Percentiles rank a stretch among this genome's conserved stretches.
Evolutionary conservation across 345 rosid species (phyloP).

Genomic region (Eucalyptus victrix): DNA sequence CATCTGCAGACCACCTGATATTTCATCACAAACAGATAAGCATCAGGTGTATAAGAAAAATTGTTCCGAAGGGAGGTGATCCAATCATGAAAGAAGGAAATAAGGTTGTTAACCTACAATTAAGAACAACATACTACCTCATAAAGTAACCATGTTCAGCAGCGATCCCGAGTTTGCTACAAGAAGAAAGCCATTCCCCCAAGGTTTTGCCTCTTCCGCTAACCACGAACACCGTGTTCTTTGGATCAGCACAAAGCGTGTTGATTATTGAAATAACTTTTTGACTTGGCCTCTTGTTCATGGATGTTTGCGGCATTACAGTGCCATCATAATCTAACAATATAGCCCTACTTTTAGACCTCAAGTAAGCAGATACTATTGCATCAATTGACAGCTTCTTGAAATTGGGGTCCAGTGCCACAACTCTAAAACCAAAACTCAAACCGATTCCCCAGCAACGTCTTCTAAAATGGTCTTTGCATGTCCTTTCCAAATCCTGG

Average conservation of each 20-base stretch:
- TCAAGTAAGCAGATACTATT: constrained; percentile 38
- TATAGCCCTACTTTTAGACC: constrained; percentile 53
- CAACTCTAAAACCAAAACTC: constrained; percentile 69
- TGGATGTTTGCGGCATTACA: constrained; percentile 55
- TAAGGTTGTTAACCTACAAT: not conserved
- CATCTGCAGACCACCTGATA: constrained; percentile 35
- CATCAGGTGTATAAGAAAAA: not conserved
- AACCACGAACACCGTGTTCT: constrained; percentile 48
- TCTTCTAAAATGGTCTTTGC: constrained; percentile 62
- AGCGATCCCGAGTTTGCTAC: constrained; percentile 52
- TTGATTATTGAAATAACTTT: constrained; percentile 42
- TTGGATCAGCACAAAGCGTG: constrained; percentile 35
- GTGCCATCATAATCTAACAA: constrained; percentile 71
- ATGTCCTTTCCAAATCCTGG: constrained; percentile 67
- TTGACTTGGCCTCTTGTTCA: constrained; percentile 47
- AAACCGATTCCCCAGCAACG: constrained; percentile 72
- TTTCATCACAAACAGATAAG: not conserved
- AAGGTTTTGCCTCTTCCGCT: constrained; percentile 67
- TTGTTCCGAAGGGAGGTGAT: not conserved
- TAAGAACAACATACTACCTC: constrained; percentile 23
- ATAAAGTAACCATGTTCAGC: constrained; percentile 63
- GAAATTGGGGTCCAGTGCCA: constrained; percentile 66
- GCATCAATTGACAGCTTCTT: constrained; percentile 41
- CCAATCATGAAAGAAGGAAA: not conserved
- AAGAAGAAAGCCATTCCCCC: constrained; percentile 57